A percentile compares a stretch with the other conserved stretches of the same genome.
phyloP scores from a whole-genome alignment of 1,284 basidiomycete species.

The Moesziomyces aphidis region DNA sequence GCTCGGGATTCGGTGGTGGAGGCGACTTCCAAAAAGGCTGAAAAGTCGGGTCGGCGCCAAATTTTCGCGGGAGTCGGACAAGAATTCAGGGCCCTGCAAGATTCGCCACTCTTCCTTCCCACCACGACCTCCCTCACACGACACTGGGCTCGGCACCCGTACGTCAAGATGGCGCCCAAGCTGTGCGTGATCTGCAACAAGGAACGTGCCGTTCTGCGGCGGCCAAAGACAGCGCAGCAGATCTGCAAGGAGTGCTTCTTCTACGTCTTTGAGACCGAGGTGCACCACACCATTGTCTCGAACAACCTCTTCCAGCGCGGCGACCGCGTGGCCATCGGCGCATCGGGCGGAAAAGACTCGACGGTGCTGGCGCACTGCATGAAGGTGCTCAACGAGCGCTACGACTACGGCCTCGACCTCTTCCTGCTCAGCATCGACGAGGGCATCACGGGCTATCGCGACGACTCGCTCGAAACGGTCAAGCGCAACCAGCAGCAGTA shows the following conservation, averaged over 20 bases:
- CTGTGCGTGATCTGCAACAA: constrained; percentile 79
- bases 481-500: constrained; percentile 98
- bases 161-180: constrained; percentile 36
- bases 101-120: constrained; percentile 10
- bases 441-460: constrained; percentile 96
- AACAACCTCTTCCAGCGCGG: constrained; percentile 82
- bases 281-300: constrained; percentile 90
- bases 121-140: background rate
- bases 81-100: background rate
- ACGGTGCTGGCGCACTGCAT: constrained; percentile 97
- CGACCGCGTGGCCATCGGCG: constrained; percentile 95
- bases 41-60: background rate
- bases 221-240: constrained; percentile 96
- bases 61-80: constrained; percentile 8
- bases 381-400: constrained; percentile 93
- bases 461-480: constrained; percentile 98
- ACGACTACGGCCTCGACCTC: constrained; percentile 89
- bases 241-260: constrained; percentile 97
- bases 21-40: background rate
- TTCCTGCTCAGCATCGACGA: constrained; percentile 97
- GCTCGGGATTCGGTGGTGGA: constrained; percentile 12
- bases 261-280: constrained; percentile 96
- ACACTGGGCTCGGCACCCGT: background rate
- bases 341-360: constrained; percentile 98
- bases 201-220: constrained; percentile 85